phyloP scores from a whole-genome alignment of 768 basidiomycete genomes.

The Tubosaeta sp. region DNA sequence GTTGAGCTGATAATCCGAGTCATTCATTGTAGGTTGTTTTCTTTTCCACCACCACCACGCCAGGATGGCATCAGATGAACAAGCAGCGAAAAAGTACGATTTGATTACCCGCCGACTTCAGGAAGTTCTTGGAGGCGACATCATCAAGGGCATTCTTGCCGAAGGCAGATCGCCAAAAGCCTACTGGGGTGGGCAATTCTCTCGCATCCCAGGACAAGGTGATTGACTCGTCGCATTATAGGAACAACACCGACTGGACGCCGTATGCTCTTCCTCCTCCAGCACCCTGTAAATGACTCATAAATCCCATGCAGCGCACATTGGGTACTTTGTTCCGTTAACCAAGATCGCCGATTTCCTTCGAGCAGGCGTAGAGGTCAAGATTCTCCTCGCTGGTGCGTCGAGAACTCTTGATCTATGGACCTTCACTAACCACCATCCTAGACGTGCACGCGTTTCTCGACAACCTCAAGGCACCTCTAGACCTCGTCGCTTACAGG shows the following conservation, averaged over 20 bases:
- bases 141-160: slow-evolving; percentile 72
- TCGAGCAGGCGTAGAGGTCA: slow-evolving; percentile 86
- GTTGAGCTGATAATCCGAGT: slow-evolving; percentile 1
- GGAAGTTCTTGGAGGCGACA: slow-evolving; percentile 84
- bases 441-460: slow-evolving; percentile 94
- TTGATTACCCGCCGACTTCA: slow-evolving; percentile 82
- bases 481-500: slow-evolving; percentile 84
- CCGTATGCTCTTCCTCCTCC: slow-evolving; percentile 53
- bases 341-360: slow-evolving; percentile 97
- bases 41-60: not conserved
- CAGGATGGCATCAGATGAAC: slow-evolving; percentile 30
- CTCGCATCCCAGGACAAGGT: not conserved
- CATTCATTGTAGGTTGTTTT: not conserved
- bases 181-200: slow-evolving; percentile 75
- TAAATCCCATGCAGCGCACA: slow-evolving; percentile 61
- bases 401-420: not conserved
- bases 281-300: not conserved
- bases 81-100: slow-evolving; percentile 54
- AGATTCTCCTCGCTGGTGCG: slow-evolving; percentile 73
- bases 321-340: slow-evolving; percentile 94
- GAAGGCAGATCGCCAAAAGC: slow-evolving; percentile 75
- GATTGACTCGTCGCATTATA: slow-evolving; percentile 28
- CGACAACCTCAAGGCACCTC: slow-evolving; percentile 93
- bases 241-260: slow-evolving; percentile 92
- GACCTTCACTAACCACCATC: not conserved